A percentile compares a stretch with the other conserved stretches of the same genome.
Conservation (phyloP, 768 basidiomycete genomes). For the Lactifluus subvellereus region DNA sequence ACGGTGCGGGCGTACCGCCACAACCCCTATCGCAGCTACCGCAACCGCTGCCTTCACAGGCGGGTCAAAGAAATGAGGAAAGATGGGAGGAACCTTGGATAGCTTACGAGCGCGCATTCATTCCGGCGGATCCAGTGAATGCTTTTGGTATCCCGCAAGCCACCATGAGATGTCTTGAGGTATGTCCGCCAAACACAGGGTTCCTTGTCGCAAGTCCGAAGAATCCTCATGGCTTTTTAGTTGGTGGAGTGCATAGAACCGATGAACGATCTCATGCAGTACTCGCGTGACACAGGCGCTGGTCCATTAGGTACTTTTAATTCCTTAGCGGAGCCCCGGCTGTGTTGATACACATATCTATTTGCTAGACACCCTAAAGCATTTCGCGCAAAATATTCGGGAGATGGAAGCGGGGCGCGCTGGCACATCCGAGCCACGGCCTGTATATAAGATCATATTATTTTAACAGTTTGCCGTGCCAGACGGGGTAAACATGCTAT, state of each 20-base stretch:
- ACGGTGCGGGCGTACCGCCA: constrained; percentile 12
- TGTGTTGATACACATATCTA: constrained; percentile 3
- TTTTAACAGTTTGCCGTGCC: too few relatives aligned
- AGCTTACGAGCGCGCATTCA: constrained; percentile 50
- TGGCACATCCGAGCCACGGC: too few relatives aligned
- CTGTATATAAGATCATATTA: too few relatives aligned
- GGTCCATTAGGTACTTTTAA: constrained; percentile 45
- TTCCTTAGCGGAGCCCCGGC: neutral
- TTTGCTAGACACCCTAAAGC: constrained; percentile 37
- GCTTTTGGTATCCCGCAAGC: too few relatives aligned
- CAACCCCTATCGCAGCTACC: too few relatives aligned
- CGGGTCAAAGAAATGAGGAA: too few relatives aligned
- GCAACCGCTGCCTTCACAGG: too few relatives aligned
- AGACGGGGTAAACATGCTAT: too few relatives aligned
- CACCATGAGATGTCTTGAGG: constrained; percentile 44
- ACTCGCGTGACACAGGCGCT: constrained; percentile 45
- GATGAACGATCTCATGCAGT: constrained; percentile 33
- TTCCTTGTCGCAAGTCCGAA: too few relatives aligned
- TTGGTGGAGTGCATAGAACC: constrained; percentile 70
- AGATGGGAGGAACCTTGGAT: constrained; percentile 33
- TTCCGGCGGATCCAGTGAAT: constrained; percentile 37
- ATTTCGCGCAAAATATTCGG: constrained; percentile 38
- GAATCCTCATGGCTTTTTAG: constrained; percentile 30
- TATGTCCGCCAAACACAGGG: constrained; percentile 30
- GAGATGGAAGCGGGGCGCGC: constrained; percentile 1